Percentiles rank a stretch among this genome's conserved stretches.
Evolutionary conservation across 2,329 filamentous ascomycete genomes (phyloP).

Genomic region (Peltaster fructicola): DNA sequence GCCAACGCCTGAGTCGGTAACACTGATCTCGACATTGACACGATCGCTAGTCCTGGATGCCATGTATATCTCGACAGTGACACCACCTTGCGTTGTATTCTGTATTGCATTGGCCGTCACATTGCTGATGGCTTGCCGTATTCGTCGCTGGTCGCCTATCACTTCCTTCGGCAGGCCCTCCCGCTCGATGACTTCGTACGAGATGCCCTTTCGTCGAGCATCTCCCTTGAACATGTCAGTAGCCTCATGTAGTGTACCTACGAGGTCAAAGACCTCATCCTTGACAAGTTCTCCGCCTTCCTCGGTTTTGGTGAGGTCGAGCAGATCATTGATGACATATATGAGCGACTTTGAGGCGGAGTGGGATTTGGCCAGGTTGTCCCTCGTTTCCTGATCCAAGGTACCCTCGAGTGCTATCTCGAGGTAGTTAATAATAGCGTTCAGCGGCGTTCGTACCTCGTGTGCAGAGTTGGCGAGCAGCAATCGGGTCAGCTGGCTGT

Average conservation of each 20-base stretch:
- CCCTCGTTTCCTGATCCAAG: constrained; percentile 64
- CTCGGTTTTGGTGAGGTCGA: constrained; percentile 78
- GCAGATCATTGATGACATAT: constrained; percentile 81
- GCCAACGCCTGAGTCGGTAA: constrained; percentile 58
- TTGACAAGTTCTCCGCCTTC: constrained; percentile 64
- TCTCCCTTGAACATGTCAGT: constrained; percentile 58
- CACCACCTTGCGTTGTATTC: constrained; percentile 49
- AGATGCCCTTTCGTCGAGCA: constrained; percentile 55
- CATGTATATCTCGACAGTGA: constrained; percentile 54
- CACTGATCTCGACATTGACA: constrained; percentile 54
- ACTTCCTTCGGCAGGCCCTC: constrained; percentile 53
- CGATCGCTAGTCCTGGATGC: constrained; percentile 33
- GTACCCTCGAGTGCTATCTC: constrained; percentile 75
- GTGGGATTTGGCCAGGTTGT: constrained; percentile 69
- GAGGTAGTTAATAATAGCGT: constrained; percentile 87
- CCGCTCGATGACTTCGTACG: constrained; percentile 50
- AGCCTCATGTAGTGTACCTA: constrained; percentile 55
- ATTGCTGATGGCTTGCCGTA: constrained; percentile 72
- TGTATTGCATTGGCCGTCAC: constrained; percentile 72
- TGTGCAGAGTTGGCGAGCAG: constrained; percentile 78
- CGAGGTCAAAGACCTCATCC: constrained; percentile 62
- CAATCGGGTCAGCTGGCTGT: constrained; percentile 59
- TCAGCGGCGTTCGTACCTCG: constrained; percentile 76
- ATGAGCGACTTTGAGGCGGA: constrained; percentile 85
- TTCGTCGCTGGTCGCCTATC: constrained; percentile 58